phyloP scores from a whole-genome alignment of 2,329 filamentous ascomycete genomes.

The Epichloe gansuensis region DNA sequence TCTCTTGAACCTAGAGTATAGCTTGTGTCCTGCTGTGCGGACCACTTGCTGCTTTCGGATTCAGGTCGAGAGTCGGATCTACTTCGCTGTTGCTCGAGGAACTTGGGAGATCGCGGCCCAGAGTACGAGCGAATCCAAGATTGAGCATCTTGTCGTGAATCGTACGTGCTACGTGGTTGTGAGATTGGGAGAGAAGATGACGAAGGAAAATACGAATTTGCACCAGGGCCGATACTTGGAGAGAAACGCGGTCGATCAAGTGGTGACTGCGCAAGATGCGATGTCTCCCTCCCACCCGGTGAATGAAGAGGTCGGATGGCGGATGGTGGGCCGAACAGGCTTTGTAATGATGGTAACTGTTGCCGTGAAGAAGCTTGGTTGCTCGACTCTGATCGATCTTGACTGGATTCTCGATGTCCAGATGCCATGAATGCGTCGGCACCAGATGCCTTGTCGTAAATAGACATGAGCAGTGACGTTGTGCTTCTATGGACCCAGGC shows the following conservation, averaged over 20 bases:
- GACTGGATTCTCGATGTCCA: constrained; percentile 23
- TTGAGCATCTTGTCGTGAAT: constrained; percentile 32
- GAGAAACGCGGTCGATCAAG: constrained; percentile 34
- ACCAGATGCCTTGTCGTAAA: constrained; percentile 38
- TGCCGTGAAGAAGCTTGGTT: constrained; percentile 24
- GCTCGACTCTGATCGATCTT: constrained; percentile 23
- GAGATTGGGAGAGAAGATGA: constrained; percentile 23
- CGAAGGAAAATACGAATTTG: constrained; percentile 37
- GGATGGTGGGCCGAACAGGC: constrained; percentile 39
- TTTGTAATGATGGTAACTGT: constrained; percentile 44
- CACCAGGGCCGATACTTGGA: constrained; percentile 24
- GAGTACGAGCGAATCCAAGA: constrained; percentile 24
- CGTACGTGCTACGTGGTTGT: constrained; percentile 35
- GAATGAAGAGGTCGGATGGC: constrained; percentile 32
- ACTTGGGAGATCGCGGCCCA: constrained; percentile 32
- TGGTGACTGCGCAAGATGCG: constrained; percentile 32
- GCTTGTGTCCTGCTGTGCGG: constrained; percentile 26
- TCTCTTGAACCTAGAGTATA: constrained; percentile 34
- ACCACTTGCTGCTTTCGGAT: constrained; percentile 26
- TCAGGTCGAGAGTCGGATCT: constrained; percentile 24
- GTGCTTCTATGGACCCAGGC: constrained; percentile 28
- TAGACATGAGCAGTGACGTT: constrained; percentile 44
- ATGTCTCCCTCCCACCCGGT: constrained; percentile 33
- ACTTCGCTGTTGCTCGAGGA: constrained; percentile 26
- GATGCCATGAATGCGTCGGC: constrained; percentile 31